Evolutionary conservation across 495 filamentous ascomycete genomes (phyloP), one percentile per base, ranked within the genome.

Genomic region (Xylaria venustula): DNA sequence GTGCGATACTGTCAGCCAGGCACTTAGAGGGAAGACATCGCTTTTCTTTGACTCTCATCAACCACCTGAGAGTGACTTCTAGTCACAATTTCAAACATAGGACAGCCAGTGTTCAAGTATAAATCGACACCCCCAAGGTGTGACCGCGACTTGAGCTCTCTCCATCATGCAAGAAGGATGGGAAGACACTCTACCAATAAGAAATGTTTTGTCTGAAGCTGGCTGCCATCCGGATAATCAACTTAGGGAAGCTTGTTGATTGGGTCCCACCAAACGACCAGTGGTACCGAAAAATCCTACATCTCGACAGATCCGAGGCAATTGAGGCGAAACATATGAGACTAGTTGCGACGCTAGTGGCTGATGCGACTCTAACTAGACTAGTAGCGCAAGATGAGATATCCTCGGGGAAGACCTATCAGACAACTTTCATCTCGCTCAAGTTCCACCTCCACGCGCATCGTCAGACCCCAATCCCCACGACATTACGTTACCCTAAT

Each of bases 1-100:
- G n/a, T 73, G 64, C 54, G 58, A 56, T 3, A 67, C 67, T 23
- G 72, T 85, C 17, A 76, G 77, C 3, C 52, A 57, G n/a, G 79
- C 69, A 25, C 60, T 86, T 42, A 67, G 71, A 0, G 74, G 71
- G n/a, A 71, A 82, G 58, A 69, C 81, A 34, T 67, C 75, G 17
- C 42, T 63, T 36, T 47, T 74, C 45, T 79, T 77, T 40, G 70
- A 69, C 54, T 75, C 75, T 14, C 28, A 61, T 12, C 32, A 3
- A 14, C 20, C 0, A 28, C 1, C 11, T 2, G 9, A 15, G 12
- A 2, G n/a, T 22, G 8, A 7, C 15, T 23, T 17, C 9, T 23
- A 22, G 42, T 34, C 8, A 40, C 20, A 12, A 36, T n/a, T 42
- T 7, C 17, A 9, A n/a, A 26, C 7, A 51, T n/a, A 9, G 9